Conservation (phyloP, 2,329 filamentous ascomycete genomes). For the Fusarium pseudoanthophilum region DNA sequence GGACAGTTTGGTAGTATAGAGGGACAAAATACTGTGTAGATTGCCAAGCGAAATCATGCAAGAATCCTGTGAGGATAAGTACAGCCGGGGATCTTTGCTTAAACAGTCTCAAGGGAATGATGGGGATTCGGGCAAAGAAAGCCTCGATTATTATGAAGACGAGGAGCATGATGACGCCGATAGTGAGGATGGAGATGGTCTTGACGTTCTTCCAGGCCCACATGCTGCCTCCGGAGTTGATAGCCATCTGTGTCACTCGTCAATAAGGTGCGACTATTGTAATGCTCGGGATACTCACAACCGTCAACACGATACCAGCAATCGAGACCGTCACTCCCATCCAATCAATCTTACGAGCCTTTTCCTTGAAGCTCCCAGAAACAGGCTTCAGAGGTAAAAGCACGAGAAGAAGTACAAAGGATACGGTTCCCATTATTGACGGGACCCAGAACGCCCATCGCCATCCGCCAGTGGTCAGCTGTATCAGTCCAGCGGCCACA, state of each 20-base stretch:
- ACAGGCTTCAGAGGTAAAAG: neutral
- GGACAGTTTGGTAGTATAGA: neutral
- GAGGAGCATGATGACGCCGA: constrained; percentile 68
- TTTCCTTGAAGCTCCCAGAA: neutral
- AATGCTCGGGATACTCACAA: neutral
- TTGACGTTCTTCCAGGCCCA: constrained; percentile 71
- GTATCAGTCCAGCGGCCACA: neutral
- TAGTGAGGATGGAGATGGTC: constrained; percentile 77
- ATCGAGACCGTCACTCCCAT: neutral
- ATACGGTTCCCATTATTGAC: neutral
- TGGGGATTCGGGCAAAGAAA: constrained; percentile 75
- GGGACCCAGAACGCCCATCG: neutral
- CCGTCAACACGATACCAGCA: neutral
- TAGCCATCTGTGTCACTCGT: neutral
- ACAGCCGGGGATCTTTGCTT: neutral
- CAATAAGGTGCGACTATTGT: fast-evolving
- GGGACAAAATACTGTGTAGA: neutral
- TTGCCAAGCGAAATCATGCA: constrained; percentile 16
- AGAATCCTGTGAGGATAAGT: neutral
- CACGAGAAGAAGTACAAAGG: neutral
- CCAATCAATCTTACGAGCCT: neutral
- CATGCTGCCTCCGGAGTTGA: constrained; percentile 46
- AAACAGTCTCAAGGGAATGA: constrained; percentile 66
- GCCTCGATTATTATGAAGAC: constrained; percentile 77
- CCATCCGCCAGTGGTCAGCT: neutral